A percentile compares a stretch with the other conserved stretches of the same genome.
Conservation (phyloP, 352 stramenopile genomes). For the Phytophthora hybrid region DNA sequence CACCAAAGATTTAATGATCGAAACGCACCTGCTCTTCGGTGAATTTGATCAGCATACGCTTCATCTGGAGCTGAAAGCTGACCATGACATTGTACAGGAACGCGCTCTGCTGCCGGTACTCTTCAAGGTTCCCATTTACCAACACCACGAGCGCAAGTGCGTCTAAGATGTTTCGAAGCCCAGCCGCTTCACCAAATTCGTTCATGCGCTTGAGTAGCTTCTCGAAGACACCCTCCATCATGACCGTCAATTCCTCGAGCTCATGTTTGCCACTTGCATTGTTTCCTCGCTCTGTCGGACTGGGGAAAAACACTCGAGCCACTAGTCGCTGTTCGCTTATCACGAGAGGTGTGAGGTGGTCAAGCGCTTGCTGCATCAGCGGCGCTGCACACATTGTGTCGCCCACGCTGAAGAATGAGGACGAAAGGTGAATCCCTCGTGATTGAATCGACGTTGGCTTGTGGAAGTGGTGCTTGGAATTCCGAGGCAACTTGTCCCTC, state of each 20-base stretch:
- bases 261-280: constrained; percentile 29
- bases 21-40: constrained; percentile 66
- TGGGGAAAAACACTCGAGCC: constrained; percentile 56
- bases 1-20: background rate
- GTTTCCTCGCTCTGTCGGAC: constrained; percentile 10
- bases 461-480: constrained; percentile 57
- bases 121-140: constrained; percentile 53
- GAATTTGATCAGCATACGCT: constrained; percentile 82
- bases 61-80: constrained; percentile 84
- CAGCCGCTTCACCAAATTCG: constrained; percentile 75
- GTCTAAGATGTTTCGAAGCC: constrained; percentile 69
- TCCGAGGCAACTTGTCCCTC: constrained; percentile 64
- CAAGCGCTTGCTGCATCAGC: constrained; percentile 75
- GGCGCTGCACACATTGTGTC: constrained; percentile 63
- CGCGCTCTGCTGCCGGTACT: constrained; percentile 56
- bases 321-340: constrained; percentile 59
- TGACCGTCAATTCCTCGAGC: constrained; percentile 56
- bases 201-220: constrained; percentile 75
- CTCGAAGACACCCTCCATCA: constrained; percentile 79
- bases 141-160: constrained; percentile 68
- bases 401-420: constrained; percentile 64
- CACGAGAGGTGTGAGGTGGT: constrained; percentile 71
- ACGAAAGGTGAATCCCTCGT: constrained; percentile 57
- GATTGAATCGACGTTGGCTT: constrained; percentile 73
- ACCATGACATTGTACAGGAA: constrained; percentile 79